These are phyloP conservation scores for Mortierella sp. DNA, from an alignment of 371 early-diverging fungal species.

Conservation along the genomic window DNA sequence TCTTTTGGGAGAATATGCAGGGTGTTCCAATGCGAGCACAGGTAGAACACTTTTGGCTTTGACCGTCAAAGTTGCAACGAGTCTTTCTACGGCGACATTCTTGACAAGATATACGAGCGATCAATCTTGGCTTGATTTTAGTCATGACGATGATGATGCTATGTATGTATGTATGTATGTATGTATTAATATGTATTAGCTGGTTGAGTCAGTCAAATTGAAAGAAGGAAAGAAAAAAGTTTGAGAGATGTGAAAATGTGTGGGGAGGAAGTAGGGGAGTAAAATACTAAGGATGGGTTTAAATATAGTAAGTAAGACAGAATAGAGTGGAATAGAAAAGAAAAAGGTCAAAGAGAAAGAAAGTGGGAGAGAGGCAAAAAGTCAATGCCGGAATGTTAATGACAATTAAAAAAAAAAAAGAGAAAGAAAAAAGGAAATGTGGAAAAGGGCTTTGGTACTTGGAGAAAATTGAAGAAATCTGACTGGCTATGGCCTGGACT, in stretches of 20 bases:
- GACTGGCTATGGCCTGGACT: not conserved
- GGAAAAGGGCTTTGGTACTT: slow-evolving; percentile 14
- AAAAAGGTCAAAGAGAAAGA: not conserved
- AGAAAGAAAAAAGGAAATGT: not conserved
- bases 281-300: not conserved
- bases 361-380: not conserved
- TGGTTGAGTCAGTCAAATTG: not conserved
- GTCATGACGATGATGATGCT: slow-evolving; percentile 19
- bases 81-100: slow-evolving; percentile 55
- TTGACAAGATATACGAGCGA: slow-evolving; percentile 56
- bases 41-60: slow-evolving; percentile 52
- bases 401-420: not conserved
- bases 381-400: not conserved
- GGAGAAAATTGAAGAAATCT: slow-evolving; percentile 16
- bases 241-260: not conserved
- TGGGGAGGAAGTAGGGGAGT: not conserved
- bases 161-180: slow-evolving; percentile 3
- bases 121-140: slow-evolving; percentile 56
- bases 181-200: not conserved
- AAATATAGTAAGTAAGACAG: not conserved
- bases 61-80: slow-evolving; percentile 56
- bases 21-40: slow-evolving; percentile 52
- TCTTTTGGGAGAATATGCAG: slow-evolving; percentile 55
- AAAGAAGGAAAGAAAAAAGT: not conserved
- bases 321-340: not conserved